Evolutionary conservation across 495 filamentous ascomycete species (phyloP).

Genomic region (Aspergillus egyptiacus): DNA sequence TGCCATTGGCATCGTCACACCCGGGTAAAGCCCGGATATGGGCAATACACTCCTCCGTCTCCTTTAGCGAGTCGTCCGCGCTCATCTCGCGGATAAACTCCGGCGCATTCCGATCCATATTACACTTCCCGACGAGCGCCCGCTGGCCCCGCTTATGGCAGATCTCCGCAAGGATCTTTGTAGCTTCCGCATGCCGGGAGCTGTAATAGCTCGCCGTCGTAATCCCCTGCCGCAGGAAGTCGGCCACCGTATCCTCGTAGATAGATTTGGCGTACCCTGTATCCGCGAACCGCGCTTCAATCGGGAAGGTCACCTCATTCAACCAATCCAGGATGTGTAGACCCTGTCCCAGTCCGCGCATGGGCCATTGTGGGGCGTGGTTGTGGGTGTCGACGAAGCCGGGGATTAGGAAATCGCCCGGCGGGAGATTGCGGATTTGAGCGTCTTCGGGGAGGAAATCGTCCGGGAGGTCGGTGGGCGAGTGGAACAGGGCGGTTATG

Average conservation of each 20-base stretch:
- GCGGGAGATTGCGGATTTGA: conserved; percentile 40
- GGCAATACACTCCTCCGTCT: conserved; percentile 49
- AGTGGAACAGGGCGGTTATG: conserved; percentile 35
- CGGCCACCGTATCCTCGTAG: conserved; percentile 50
- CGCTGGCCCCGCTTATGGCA: conserved; percentile 54
- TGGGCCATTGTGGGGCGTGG: conserved; percentile 59
- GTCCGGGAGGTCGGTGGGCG: conserved; percentile 40
- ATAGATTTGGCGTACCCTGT: conserved; percentile 44
- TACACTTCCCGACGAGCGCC: conserved; percentile 60
- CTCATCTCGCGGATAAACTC: conserved; percentile 52
- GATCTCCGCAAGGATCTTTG: conserved; percentile 52
- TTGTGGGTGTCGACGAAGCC: conserved; percentile 63
- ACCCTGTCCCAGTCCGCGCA: conserved; percentile 55
- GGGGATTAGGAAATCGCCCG: conserved; percentile 52
- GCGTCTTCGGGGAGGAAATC: conserved; percentile 8
- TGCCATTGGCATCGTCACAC: background rate
- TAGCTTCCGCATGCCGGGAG: conserved; percentile 52
- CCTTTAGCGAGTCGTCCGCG: conserved; percentile 41
- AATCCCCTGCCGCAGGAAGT: conserved; percentile 55
- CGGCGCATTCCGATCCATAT: conserved; percentile 58
- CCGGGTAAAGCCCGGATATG: conserved; percentile 31
- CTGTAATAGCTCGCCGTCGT: conserved; percentile 64
- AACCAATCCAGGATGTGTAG: conserved; percentile 56
- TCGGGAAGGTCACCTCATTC: conserved; percentile 54
- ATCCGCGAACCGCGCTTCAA: conserved; percentile 54